Conservation (phyloP, 257 asterid genomes). For the Hygrophila difformis region DNA sequence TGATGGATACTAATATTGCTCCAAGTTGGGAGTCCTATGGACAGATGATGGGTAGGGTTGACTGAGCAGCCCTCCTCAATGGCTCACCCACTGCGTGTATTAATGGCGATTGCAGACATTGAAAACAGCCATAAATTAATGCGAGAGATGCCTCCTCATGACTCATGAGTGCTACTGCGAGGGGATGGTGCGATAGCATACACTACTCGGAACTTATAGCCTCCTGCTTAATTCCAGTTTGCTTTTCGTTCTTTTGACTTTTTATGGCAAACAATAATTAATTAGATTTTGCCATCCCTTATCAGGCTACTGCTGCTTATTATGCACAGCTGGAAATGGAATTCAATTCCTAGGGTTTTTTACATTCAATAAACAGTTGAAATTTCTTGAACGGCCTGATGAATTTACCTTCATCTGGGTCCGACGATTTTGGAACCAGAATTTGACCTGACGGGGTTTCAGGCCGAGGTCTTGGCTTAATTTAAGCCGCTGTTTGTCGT, state of each 20-base stretch:
- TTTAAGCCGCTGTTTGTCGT: constrained; percentile 76
- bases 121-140: constrained; percentile 57
- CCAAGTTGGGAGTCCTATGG: constrained; percentile 20
- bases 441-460: constrained; percentile 89
- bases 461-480: constrained; percentile 93
- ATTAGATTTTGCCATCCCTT: neutral
- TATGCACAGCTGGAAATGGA: constrained; percentile 29
- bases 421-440: constrained; percentile 94
- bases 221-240: constrained; percentile 11
- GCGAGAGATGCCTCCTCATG: constrained; percentile 20
- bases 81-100: constrained; percentile 28
- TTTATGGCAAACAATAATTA: constrained; percentile 13
- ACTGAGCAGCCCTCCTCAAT: constrained; percentile 28
- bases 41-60: constrained; percentile 44
- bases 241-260: constrained; percentile 25
- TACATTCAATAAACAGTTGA: neutral
- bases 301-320: neutral
- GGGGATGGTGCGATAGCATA: constrained; percentile 8
- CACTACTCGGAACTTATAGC: neutral
- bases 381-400: neutral
- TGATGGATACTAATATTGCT: constrained; percentile 42
- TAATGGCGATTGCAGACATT: constrained; percentile 38
- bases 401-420: constrained; percentile 87
- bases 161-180: constrained; percentile 16
- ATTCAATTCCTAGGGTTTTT: neutral